Conservation (phyloP, 768 basidiomycete genomes). For the Termitomyces sp. region DNA sequence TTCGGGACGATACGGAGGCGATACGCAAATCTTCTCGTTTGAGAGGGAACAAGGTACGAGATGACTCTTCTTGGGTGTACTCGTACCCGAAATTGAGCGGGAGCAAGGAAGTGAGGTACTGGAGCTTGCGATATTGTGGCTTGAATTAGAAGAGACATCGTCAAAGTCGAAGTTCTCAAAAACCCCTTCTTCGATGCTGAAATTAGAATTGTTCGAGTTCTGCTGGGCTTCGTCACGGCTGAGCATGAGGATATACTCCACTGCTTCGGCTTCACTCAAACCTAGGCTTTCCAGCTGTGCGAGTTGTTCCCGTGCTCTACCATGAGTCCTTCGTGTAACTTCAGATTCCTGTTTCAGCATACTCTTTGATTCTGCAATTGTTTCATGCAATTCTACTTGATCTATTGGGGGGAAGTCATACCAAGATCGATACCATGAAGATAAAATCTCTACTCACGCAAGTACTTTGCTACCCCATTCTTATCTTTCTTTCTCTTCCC, state of each 20-base stretch:
- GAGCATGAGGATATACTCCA: constrained; percentile 81
- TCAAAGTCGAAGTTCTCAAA: constrained; percentile 48
- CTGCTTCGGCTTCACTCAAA: constrained; percentile 64
- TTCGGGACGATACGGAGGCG: constrained; percentile 43
- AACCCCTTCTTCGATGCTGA: constrained; percentile 41
- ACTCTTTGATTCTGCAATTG: constrained; percentile 52
- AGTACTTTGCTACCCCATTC: constrained; percentile 31
- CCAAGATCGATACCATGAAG: neutral
- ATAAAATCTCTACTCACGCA: constrained; percentile 31
- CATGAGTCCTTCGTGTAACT: constrained; percentile 28
- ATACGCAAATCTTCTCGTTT: constrained; percentile 51
- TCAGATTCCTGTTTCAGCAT: constrained; percentile 47
- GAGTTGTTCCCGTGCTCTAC: constrained; percentile 52
- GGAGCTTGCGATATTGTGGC: constrained; percentile 9
- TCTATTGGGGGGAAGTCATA: constrained; percentile 30
- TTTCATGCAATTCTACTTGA: constrained; percentile 55
- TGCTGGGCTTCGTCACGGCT: constrained; percentile 66
- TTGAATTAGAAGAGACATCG: constrained; percentile 22
- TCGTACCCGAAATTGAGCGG: constrained; percentile 17
- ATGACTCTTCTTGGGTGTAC: constrained; percentile 13
- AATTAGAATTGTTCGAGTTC: constrained; percentile 7
- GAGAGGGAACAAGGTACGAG: constrained; percentile 27
- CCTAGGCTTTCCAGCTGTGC: constrained; percentile 57
- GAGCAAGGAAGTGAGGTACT: constrained; percentile 4
- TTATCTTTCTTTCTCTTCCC: constrained; percentile 30